Conservation (phyloP, 768 basidiomycete species). For the Paxillus ammoniavirescens region DNA sequence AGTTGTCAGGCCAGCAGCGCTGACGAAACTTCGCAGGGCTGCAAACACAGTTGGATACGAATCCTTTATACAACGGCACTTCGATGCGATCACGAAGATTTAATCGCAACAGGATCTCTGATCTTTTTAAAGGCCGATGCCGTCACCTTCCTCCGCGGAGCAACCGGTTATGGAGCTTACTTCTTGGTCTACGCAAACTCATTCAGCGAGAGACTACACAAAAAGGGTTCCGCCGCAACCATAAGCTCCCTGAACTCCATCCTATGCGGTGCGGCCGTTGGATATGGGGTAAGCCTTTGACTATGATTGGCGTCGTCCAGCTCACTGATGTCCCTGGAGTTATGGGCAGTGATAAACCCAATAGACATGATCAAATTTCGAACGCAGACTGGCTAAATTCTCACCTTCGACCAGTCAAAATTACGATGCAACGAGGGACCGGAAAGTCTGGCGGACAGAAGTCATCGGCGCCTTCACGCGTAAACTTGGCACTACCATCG, state of each 20-base stretch:
- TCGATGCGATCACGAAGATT: too few relatives aligned
- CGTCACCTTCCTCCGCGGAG: conserved; percentile 55
- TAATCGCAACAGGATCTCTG: too few relatives aligned
- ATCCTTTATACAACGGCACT: too few relatives aligned
- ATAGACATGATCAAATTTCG: conserved; percentile 96
- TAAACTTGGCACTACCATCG: conserved; percentile 89
- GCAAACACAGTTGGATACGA: conserved; percentile 50
- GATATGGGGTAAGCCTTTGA: conserved; percentile 70
- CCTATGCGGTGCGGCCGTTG: conserved; percentile 87
- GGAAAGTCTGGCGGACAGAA: conserved; percentile 79
- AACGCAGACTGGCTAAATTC: conserved; percentile 94
- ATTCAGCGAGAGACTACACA: conserved; percentile 82
- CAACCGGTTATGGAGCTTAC: conserved; percentile 81
- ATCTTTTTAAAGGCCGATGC: too few relatives aligned
- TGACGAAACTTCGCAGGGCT: conserved; percentile 25
- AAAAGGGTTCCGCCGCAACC: conserved; percentile 68
- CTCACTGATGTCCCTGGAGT: conserved; percentile 37
- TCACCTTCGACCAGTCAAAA: conserved; percentile 71
- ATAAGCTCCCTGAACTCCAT: conserved; percentile 80
- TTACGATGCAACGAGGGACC: conserved; percentile 78
- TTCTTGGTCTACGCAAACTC: conserved; percentile 90
- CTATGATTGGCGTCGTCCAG: neutral
- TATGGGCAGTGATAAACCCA: conserved; percentile 93
- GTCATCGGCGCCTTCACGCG: conserved; percentile 86
- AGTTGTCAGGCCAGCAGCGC: too few relatives aligned